Conservation (phyloP, 345 rosid genomes). For the Populus deltoides region DNA sequence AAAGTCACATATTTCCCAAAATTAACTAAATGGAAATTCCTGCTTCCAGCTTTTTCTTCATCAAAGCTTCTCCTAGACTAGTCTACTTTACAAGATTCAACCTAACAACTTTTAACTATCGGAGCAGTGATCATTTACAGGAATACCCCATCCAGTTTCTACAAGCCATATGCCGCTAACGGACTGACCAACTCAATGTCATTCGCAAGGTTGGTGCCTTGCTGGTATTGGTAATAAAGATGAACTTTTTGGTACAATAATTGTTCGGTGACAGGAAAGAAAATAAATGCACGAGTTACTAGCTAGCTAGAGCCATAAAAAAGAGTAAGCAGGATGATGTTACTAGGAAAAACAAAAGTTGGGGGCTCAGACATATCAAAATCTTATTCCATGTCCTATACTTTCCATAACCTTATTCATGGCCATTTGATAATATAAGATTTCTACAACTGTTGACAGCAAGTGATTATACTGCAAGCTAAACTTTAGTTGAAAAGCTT, state of each 20-base stretch:
- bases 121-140: background rate
- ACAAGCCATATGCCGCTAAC: background rate
- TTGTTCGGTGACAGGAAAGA: background rate
- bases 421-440: background rate
- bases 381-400: background rate
- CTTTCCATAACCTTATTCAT: background rate
- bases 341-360: background rate
- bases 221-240: background rate
- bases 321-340: background rate
- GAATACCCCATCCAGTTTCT: background rate
- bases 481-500: background rate
- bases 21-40: conserved; percentile 5
- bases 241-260: background rate
- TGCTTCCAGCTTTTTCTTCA: background rate
- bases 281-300: background rate
- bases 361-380: background rate
- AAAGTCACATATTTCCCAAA: background rate
- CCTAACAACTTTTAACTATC: background rate
- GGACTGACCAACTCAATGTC: too few relatives aligned
- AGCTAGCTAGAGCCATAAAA: background rate
- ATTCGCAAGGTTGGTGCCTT: too few relatives aligned
- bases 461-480: background rate
- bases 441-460: background rate
- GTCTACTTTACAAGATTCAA: background rate
- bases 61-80: background rate